phyloP scores from a whole-genome alignment of 2,329 filamentous ascomycete genomes.

The Nemania diffusa region DNA sequence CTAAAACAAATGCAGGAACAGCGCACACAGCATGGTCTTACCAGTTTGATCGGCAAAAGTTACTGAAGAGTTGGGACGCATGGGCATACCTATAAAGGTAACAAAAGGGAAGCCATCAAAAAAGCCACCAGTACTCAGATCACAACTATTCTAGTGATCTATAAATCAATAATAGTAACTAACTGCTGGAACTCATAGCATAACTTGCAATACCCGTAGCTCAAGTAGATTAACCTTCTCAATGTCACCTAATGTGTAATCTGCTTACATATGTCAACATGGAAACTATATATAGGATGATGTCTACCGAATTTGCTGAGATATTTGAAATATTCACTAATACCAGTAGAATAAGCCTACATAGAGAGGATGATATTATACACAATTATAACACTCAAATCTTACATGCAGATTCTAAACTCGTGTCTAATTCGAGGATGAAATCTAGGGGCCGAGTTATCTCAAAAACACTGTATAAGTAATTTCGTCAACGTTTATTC shows the following conservation, averaged over 20 bases:
- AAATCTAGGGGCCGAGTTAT: not conserved
- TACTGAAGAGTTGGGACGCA: not conserved
- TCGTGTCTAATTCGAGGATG: not conserved
- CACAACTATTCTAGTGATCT: not conserved
- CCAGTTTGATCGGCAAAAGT: constrained; percentile 9
- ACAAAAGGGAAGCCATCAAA: not conserved
- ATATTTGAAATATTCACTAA: not conserved
- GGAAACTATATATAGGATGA: not conserved
- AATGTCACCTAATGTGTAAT: not conserved
- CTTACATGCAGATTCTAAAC: not conserved
- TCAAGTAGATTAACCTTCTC: not conserved
- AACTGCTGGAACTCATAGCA: too few relatives aligned
- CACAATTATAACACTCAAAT: not conserved
- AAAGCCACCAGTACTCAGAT: not conserved
- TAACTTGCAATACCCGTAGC: too few relatives aligned
- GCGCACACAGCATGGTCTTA: constrained; percentile 11
- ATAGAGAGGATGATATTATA: not conserved
- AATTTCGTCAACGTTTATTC: not conserved
- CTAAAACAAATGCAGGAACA: not conserved
- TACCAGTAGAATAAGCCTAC: not conserved
- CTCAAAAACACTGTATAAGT: not conserved
- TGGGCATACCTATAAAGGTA: not conserved
- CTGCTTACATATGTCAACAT: not conserved
- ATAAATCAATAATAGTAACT: too few relatives aligned
- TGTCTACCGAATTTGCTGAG: too few relatives aligned